Evolutionary conservation across 192 early-diverging fungal genomes (phyloP), one percentile per base, ranked within the genome.

Genomic region (Thamnidium elegans): DNA sequence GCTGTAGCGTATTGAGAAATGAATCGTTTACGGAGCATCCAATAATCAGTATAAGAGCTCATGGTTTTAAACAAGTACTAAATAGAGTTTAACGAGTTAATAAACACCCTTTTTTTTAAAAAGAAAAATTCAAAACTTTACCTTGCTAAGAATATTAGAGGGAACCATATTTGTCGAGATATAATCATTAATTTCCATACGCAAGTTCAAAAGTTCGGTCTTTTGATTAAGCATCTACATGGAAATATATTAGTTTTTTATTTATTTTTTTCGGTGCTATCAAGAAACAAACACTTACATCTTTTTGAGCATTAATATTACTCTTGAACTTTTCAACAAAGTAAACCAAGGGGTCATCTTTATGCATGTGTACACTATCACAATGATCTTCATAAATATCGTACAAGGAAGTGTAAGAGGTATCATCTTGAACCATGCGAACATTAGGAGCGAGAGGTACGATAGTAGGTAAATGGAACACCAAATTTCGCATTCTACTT

Each of bases 21-120:
- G 64, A 99, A 98, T 68, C 92, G 92, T 80, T 97, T 96, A 20
- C 96, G 81, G 61, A 96, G 85, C 67, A 89, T 88, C 96, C 96
- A 99, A 56, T 93, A 85, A 69, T 98, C 96, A 55, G 87, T 84
- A 67, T 92, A 92, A 11, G 90, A 85, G 15, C 79, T 79, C 80
- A 96, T 85, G 19, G 81, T 79, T 26, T 76, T 78, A 2, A 81
- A 73, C 77, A 98, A 89, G 69, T 86, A 90, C 83, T 94, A 62
- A 36, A 31, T 13, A 10, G 5, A 2, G 21, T 23, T 30, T 7
- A 26, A 52, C 13, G 17, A 48, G n/a, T 48, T n/a, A 15, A 48
- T 19, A 19, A 39, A 10, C 9, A 39, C 9, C 5, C 9, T 9
- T 39, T 39, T 55, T 4, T 32, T 30, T 17, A n/a, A 39, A 36